phyloP scores from a whole-genome alignment of 2,329 filamentous ascomycete genomes.

The Bisporella sp. region DNA sequence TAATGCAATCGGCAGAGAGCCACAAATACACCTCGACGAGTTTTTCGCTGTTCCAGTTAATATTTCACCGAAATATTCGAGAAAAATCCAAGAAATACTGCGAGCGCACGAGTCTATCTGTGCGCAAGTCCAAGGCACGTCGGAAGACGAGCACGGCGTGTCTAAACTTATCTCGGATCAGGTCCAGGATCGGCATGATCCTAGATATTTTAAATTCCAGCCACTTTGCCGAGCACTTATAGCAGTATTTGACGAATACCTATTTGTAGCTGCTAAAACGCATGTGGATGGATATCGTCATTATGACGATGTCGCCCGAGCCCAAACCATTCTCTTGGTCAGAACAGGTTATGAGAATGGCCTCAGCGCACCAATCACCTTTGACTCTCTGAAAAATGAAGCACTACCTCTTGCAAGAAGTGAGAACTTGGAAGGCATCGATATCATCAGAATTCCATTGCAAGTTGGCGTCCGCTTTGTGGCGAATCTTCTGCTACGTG shows the following conservation, averaged over 20 bases:
- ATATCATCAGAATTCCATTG: conserved; percentile 14
- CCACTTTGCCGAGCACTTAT: conserved; percentile 14
- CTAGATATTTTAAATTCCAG: conserved; percentile 16
- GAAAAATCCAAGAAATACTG: conserved; percentile 14
- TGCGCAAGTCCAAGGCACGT: conserved; percentile 11
- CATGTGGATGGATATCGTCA: conserved; percentile 13
- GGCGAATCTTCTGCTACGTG: conserved; percentile 13
- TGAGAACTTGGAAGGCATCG: conserved; percentile 12
- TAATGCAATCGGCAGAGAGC: conserved; percentile 13
- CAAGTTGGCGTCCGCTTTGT: conserved; percentile 14
- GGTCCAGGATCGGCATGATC: conserved; percentile 10
- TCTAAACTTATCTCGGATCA: conserved; percentile 5
- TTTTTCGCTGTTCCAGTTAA: conserved; percentile 16
- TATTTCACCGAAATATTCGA: conserved; percentile 10
- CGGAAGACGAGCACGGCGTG: conserved; percentile 12
- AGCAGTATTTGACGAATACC: conserved; percentile 14
- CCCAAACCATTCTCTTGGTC: conserved; percentile 12
- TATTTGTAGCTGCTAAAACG: conserved; percentile 11
- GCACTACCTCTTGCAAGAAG: conserved; percentile 15
- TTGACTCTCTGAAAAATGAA: conserved; percentile 15
- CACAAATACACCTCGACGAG: conserved; percentile 16
- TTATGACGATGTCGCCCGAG: conserved; percentile 13
- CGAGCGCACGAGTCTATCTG: conserved; percentile 13
- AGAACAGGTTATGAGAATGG: conserved; percentile 10
- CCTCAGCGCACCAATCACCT: conserved; percentile 13